These are phyloP conservation scores for Athelia sp. DNA, from an alignment of 1,284 basidiomycete species.

Conservation along the genomic window DNA sequence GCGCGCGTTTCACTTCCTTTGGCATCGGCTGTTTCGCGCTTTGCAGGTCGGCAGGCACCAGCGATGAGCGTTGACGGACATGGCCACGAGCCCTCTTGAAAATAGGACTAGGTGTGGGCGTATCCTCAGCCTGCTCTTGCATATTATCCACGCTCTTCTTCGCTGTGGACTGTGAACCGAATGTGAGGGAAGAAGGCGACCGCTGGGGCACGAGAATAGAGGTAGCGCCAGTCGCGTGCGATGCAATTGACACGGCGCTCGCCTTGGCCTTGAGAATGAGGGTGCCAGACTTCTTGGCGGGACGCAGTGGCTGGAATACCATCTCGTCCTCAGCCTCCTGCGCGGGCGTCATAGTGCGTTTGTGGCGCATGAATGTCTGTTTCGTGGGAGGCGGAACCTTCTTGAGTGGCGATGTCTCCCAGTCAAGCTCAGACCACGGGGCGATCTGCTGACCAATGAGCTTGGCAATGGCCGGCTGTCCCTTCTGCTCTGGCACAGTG, in stretches of 20 bases:
- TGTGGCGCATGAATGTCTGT: conserved; percentile 35
- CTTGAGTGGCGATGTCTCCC: conserved; percentile 42
- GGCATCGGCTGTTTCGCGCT: conserved; percentile 34
- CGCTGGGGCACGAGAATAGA: conserved; percentile 1
- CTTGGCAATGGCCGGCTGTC: conserved; percentile 11
- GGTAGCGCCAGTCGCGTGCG: neutral
- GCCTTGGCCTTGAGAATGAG: neutral
- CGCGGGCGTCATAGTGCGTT: conserved; percentile 47
- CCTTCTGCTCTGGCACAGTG: neutral
- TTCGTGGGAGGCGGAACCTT: conserved; percentile 21
- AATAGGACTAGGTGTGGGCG: conserved; percentile 43
- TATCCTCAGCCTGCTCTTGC: too few relatives aligned
- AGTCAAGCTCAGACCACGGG: conserved; percentile 53
- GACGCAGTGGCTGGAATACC: conserved; percentile 55
- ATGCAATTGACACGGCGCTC: neutral
- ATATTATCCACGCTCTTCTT: conserved; percentile 23
- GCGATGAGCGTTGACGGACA: conserved; percentile 31
- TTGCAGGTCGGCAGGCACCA: conserved; percentile 19
- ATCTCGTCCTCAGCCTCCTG: conserved; percentile 44
- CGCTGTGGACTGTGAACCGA: conserved; percentile 39
- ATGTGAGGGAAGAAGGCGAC: conserved; percentile 40
- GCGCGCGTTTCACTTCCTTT: conserved; percentile 42
- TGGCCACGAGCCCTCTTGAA: conserved; percentile 40
- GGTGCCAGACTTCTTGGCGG: conserved; percentile 29
- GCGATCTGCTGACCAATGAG: conserved; percentile 56